Evolutionary conservation across 768 basidiomycete genomes (phyloP).

Genomic region (Russula emetica): DNA sequence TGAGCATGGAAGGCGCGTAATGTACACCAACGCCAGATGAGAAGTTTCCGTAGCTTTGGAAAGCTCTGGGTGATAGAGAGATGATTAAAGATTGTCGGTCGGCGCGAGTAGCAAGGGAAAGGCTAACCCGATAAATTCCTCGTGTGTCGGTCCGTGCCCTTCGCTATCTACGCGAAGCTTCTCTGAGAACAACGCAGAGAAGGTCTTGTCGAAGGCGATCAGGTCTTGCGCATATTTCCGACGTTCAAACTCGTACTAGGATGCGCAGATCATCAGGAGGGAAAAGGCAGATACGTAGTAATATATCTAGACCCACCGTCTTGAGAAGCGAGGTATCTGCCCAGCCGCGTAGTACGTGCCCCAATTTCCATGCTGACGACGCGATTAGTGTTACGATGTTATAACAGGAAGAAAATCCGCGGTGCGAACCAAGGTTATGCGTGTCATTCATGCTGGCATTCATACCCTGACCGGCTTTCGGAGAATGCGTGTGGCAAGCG

Average conservation of each 20-base stretch:
- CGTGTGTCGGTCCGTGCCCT: constrained; percentile 45
- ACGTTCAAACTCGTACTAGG: constrained; percentile 51
- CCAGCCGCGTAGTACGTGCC: constrained; percentile 46
- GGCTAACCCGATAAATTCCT: constrained; percentile 44
- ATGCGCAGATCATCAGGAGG: neutral
- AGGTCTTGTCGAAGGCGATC: constrained; percentile 50
- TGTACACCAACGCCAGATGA: constrained; percentile 49
- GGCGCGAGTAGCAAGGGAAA: neutral
- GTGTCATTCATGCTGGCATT: constrained; percentile 53
- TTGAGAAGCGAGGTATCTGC: constrained; percentile 44
- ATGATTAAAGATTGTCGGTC: neutral
- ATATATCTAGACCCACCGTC: constrained; percentile 36
- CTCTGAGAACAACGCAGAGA: constrained; percentile 50
- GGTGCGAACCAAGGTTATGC: constrained; percentile 41
- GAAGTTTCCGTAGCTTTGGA: constrained; percentile 45
- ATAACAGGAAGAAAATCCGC: neutral
- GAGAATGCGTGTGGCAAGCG: constrained; percentile 46
- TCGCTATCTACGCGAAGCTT: constrained; percentile 43
- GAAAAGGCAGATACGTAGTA: neutral
- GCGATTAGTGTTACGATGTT: neutral
- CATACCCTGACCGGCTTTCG: constrained; percentile 46
- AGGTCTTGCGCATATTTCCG: constrained; percentile 52
- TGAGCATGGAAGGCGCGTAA: constrained; percentile 42
- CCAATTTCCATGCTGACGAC: constrained; percentile 48
- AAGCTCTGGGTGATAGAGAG: constrained; percentile 34